Evolutionary conservation across 352 stramenopile genomes (phyloP).

Genomic region (Pelagophyceae sp.): DNA sequence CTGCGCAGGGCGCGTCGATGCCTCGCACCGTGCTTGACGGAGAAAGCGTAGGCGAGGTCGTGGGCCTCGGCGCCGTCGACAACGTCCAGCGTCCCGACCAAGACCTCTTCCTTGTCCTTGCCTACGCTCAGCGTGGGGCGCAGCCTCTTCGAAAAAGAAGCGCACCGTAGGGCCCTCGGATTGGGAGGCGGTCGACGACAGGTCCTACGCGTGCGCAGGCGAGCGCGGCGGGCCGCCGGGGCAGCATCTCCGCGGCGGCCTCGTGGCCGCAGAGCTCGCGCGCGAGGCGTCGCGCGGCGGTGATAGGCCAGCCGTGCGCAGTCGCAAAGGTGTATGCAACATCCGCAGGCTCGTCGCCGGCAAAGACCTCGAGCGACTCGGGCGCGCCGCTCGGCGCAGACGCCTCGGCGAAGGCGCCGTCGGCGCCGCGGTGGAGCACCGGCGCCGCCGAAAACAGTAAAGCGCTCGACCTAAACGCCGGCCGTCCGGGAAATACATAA

Average conservation of each 20-base stretch:
- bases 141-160: no score
- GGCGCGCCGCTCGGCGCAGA: background rate
- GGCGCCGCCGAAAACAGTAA: background rate
- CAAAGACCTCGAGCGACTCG: background rate
- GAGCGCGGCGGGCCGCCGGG: background rate
- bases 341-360: constrained; percentile 11
- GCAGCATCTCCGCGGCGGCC: background rate
- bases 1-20: no score
- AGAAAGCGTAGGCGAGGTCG: constrained; percentile 9
- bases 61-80: constrained; percentile 1
- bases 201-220: background rate
- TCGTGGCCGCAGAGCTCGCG: background rate
- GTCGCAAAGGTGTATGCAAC: background rate
- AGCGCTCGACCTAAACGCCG: background rate
- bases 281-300: background rate
- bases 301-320: background rate
- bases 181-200: background rate
- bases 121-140: no score
- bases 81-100: background rate
- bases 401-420: background rate
- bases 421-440: background rate
- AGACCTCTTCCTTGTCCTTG: background rate
- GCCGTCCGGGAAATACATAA: no score
- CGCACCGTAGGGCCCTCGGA: constrained; percentile 15
- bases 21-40: background rate